phyloP scores from a whole-genome alignment of 805 yeast genomes.

The Saccharomycopsis fibuligera region DNA sequence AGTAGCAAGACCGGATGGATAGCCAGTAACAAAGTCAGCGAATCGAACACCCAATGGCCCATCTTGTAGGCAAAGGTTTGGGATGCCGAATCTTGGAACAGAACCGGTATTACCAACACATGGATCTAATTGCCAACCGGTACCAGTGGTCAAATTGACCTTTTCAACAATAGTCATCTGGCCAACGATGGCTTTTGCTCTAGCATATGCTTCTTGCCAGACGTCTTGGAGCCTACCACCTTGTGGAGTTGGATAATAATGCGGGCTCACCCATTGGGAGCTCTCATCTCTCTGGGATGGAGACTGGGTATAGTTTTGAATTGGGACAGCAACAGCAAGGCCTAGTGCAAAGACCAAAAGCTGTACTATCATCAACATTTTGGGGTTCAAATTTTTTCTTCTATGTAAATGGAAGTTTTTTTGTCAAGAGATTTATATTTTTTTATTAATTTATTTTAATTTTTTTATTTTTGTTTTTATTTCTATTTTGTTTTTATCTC shows the following conservation, averaged over 20 bases:
- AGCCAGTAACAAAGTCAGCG: conserved; percentile 49
- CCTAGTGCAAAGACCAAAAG: no score
- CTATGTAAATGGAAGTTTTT: no score
- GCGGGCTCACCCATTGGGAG: background rate
- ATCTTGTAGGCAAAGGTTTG: conserved; percentile 52
- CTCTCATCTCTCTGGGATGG: no score
- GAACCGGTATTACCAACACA: conserved; percentile 57
- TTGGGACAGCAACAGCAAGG: no score
- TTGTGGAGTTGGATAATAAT: conserved; percentile 12
- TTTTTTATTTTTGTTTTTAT: no score
- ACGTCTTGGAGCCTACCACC: conserved; percentile 44
- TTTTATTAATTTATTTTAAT: no score
- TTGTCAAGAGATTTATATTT: no score
- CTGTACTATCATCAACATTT: no score
- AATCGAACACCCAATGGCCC: conserved; percentile 56
- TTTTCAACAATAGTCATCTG: conserved; percentile 52
- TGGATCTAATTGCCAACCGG: conserved; percentile 56
- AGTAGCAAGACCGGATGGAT: conserved; percentile 53
- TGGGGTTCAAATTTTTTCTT: no score
- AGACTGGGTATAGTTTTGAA: no score
- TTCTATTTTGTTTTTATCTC: no score
- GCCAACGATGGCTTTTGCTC: conserved; percentile 49
- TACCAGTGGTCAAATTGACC: conserved; percentile 57
- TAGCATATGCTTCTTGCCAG: conserved; percentile 55
- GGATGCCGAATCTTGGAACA: conserved; percentile 47